Base-by-base conservation (phyloP, 1,284 basidiomycete genomes). In the Pascua guehoae region DNA sequence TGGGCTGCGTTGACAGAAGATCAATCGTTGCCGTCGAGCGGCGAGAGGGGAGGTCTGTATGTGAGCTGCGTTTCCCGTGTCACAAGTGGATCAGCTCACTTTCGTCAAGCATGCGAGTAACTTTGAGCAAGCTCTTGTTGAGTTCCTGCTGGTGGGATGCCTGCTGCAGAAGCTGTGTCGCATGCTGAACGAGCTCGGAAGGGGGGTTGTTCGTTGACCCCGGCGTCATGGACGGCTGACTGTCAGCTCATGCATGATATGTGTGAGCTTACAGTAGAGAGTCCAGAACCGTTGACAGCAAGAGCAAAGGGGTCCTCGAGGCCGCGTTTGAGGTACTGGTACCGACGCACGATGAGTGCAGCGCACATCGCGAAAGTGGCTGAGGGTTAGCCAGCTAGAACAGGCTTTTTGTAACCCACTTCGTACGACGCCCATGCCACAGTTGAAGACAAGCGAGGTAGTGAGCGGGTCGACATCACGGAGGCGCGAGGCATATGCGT, bases 361-460 rank as follows among this genome's bases (percentile, higher is more conserved):
- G 94, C 91, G 14, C 89, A 86, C 96, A 98, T 98, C 7, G 91
- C 95, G 73, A 98, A 98, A 0, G 95, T 97, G 2, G 95, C 77
- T 78, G 53, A 15, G 12, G 14, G 44, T 32, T 12, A 48, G 16
- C 10, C 37, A 16, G 41, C 48, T n/a, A n/a, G n/a, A 32, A n/a
- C 40, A 46, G 45, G 9, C 11, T 18, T 36, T 16, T 12, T 24
- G 17, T 5, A n/a, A 65, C 69, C 66, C 62, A 69, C 76, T 96
- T 43, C 96, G 85, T 0, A 96, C 93, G 3, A 92, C 91, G 45
- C 96, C 96, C 84, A 96, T 94, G 43, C 96, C 95, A 73, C 96
- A 98, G 56, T 91, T 95, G 75, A 98, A 97, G 2, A 98, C 90
- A 15, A 98, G 81, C 0, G 88, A 87, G 0, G 91, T 92, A 17